Conservation (phyloP, 805 yeast genomes). For the Saccharomycopsis fodiens region DNA sequence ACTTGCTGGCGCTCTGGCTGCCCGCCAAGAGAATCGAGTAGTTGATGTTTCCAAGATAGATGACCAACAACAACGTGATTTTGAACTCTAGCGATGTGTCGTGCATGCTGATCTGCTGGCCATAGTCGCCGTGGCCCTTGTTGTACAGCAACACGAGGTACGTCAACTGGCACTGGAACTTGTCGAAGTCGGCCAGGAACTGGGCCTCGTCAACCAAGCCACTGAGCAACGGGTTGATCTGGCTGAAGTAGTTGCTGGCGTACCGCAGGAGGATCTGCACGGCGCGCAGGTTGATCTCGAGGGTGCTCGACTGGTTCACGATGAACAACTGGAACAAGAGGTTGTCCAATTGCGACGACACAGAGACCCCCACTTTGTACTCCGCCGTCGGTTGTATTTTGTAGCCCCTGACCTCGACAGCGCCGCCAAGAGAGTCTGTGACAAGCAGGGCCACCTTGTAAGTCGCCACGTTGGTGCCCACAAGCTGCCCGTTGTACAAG, state of each 20-base stretch:
- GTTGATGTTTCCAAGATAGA: slow-evolving; percentile 19
- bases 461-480: slow-evolving; percentile 25
- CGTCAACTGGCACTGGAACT: slow-evolving; percentile 11
- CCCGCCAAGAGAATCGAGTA: slow-evolving; percentile 7
- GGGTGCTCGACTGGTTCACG: not conserved
- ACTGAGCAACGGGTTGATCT: slow-evolving; percentile 8
- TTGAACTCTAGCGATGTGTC: slow-evolving; percentile 17
- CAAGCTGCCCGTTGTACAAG: slow-evolving; percentile 22
- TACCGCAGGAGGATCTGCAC: slow-evolving; percentile 8
- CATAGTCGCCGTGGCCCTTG: not conserved
- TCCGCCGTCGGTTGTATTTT: no score
- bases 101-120: slow-evolving; percentile 1
- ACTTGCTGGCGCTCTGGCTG: slow-evolving; percentile 1
- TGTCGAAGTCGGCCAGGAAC: slow-evolving; percentile 13
- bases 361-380: slow-evolving; percentile 21
- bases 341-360: slow-evolving; percentile 10
- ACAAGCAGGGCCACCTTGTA: slow-evolving; percentile 14
- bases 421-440: slow-evolving; percentile 23
- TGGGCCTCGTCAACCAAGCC: slow-evolving; percentile 10
- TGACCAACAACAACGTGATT: slow-evolving; percentile 12
- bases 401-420: no score
- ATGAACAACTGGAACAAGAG: slow-evolving; percentile 15
- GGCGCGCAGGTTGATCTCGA: slow-evolving; percentile 11
- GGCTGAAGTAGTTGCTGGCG: slow-evolving; percentile 12
- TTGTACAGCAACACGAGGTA: slow-evolving; percentile 12